Evolutionary conservation across 805 yeast genomes (phyloP), one percentile per base, ranked within the genome.

Genomic region (Yamadazyma phyllophila): DNA sequence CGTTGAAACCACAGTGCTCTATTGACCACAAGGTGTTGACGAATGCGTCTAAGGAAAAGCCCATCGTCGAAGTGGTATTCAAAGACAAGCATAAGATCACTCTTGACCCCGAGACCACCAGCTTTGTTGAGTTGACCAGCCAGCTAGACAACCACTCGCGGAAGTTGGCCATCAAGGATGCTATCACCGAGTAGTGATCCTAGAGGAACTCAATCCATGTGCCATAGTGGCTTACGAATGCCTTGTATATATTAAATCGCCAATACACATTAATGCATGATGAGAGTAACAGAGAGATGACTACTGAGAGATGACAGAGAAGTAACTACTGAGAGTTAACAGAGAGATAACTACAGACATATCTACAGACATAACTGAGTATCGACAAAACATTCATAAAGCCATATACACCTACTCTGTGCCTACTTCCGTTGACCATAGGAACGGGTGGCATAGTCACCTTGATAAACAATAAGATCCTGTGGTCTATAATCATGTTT

Each of bases 131-230:
- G 53, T 66, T 90, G 55, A 68, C 78, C 8, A 82, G 80, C 44
- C 63, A 74, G 49, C 81, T 92, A 52, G 95, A 91, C 61, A 74
- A 86, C 46, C 95, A 91, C 60, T 88, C 96, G 8, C 81, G 96
- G 65, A 78, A 81, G 57, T 67, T 91, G 55, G 82, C 82, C 48
- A 73, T 90, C 55, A 75, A 86, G 58, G 96, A 89, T 49, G 84
- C 85, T 49, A 80, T 87, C 42, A 41, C 56, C 9, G 63, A 57
- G 35, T 51, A 47, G 16, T 15, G 20, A 4, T 33, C 15, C 43
- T 26, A 26, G n/a, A n/a, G n/a, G n/a, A n/a, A n/a, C n/a, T n/a
- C 24, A 20, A 20, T 20, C 24, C 24, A 20, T 20, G 24, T 20
- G 3, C 24, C 24, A 20, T 20, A 20, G 24, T 20, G 24, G 24